Conservation (phyloP, 768 basidiomycete species). For the Russula foetens region DNA sequence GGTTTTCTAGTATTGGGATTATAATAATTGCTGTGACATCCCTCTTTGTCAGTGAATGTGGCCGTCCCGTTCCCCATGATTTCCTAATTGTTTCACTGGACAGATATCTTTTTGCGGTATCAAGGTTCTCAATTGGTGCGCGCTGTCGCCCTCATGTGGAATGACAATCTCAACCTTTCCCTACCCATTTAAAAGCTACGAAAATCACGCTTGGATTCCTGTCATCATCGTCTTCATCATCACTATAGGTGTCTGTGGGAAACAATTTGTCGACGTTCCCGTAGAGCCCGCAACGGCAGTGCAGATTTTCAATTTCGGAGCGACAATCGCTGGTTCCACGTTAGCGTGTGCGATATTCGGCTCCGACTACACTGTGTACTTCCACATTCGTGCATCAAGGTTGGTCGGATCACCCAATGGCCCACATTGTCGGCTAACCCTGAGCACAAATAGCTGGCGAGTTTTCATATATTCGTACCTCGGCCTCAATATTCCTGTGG, state of each 20-base stretch:
- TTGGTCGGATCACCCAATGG: conserved; percentile 21
- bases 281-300: conserved; percentile 46
- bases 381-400: conserved; percentile 50
- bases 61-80: background rate
- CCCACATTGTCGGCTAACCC: background rate
- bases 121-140: conserved; percentile 50
- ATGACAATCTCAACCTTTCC: background rate
- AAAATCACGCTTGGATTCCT: conserved; percentile 69
- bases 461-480: conserved; percentile 60
- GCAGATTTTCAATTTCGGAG: conserved; percentile 54
- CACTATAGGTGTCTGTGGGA: conserved; percentile 64
- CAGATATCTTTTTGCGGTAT: conserved; percentile 62
- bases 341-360: conserved; percentile 54
- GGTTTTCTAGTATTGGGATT: conserved; percentile 49
- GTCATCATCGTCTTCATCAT: conserved; percentile 67
- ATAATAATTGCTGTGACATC: conserved; percentile 67
- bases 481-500: conserved; percentile 56
- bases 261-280: conserved; percentile 47
- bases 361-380: conserved; percentile 74
- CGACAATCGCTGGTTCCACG: conserved; percentile 65
- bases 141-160: background rate
- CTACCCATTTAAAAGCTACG: too few species aligned
- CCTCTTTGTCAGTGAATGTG: conserved; percentile 34
- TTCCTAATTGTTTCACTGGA: background rate
- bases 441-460: conserved; percentile 38